Base-by-base conservation (phyloP, 2,329 filamentous ascomycete species). In the Cryoendolithus antarcticus region DNA sequence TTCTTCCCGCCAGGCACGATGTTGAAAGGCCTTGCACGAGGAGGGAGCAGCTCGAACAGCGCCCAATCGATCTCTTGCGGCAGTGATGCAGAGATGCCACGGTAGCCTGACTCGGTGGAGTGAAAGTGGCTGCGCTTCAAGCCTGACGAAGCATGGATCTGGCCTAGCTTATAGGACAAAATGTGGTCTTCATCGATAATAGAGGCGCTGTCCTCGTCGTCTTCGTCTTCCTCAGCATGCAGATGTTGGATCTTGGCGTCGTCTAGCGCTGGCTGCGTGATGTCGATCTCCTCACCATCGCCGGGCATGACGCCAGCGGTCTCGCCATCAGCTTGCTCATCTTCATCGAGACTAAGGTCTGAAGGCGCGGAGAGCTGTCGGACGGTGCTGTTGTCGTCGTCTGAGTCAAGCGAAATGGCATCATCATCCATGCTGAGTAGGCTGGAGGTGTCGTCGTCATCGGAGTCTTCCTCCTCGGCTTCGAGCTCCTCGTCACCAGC, bases 61-160 rank as follows among this genome's bases (percentile, higher is more conserved):
- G 88, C 86, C 89, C 89, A 96, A 59, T 96, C 89, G 33, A 96
- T 86, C 59, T 96, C 89, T 57, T 95, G 89, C 4, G 13, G 93
- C 65, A 4, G 80, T 78, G 44, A 81, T 70, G 43, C 48, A 27
- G 37, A 80, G 72, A 37, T 68, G 71, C 56, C 82, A 34, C 50
- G 48, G 44, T 54, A 58, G 32, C 55, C 53, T 27, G 45, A 49
- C 48, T 57, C 48, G 27, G 52, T 51, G 9, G 48, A 46, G 29
- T 52, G 45, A 10, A 39, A 35, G 5, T 42, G 33, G 9, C 44
- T 55, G 24, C 89, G 77, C 4, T 86, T 77, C 42, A 96, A 82
- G 5, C 89, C 89, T 13, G 86, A 94, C 0, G 86, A 93, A 1
- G 89, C 89, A 53, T 93, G 86, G 3, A 96, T 69, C 52, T 86